Conservation (phyloP, 2,329 filamentous ascomycete genomes). For the Aspergillus sp. region DNA sequence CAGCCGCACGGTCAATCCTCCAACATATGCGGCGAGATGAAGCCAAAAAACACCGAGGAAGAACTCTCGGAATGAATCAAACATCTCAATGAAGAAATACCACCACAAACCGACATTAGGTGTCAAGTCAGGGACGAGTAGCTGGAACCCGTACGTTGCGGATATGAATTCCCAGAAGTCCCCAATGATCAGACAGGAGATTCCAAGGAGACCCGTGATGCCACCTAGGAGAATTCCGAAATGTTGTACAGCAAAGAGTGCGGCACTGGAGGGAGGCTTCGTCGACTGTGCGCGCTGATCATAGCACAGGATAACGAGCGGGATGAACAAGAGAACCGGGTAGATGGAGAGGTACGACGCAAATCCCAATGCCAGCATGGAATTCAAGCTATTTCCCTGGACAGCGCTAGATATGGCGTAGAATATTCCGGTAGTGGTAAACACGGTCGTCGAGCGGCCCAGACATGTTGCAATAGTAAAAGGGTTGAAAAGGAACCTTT, state of each 20-base stretch:
- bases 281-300: conserved; percentile 52
- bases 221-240: conserved; percentile 51
- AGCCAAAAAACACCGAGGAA: conserved; percentile 98
- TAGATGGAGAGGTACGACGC: conserved; percentile 92
- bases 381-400: conserved; percentile 64
- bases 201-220: conserved; percentile 59
- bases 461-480: conserved; percentile 90
- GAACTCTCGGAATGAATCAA: conserved; percentile 94
- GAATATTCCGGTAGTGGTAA: conserved; percentile 84
- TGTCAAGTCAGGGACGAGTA: conserved; percentile 85
- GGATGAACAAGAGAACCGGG: conserved; percentile 78
- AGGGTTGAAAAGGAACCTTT: conserved; percentile 86
- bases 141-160: conserved; percentile 88
- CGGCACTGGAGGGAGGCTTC: conserved; percentile 21
- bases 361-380: conserved; percentile 79
- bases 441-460: conserved; percentile 80
- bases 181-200: conserved; percentile 69
- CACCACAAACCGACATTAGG: conserved; percentile 97
- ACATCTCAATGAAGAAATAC: conserved; percentile 99
- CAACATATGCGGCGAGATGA: conserved; percentile 85
- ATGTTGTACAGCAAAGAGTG: conserved; percentile 53
- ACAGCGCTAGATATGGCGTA: conserved; percentile 78
- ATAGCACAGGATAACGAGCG: conserved; percentile 74
- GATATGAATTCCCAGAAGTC: conserved; percentile 81
- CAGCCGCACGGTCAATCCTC: conserved; percentile 76